Percentiles rank a stretch among this genome's conserved stretches.
Evolutionary conservation across 2,329 filamentous ascomycete species (phyloP).

Genomic region (Tolypocladium sp.): DNA sequence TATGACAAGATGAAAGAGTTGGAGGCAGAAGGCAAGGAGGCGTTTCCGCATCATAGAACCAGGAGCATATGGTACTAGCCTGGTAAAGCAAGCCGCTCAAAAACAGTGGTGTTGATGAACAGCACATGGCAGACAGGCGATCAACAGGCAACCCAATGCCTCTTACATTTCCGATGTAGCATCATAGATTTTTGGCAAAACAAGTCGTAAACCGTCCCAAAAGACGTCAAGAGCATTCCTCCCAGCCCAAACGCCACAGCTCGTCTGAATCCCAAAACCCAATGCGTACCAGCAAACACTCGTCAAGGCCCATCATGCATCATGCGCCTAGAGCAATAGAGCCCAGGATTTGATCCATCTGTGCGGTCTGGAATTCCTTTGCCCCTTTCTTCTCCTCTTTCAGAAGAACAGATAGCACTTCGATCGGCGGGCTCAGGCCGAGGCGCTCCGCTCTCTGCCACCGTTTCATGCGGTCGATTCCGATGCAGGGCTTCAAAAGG

Average conservation of each 20-base stretch:
- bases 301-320: conserved; percentile 1
- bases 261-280: conserved; percentile 5
- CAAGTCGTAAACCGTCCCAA: background rate
- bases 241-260: conserved; percentile 11
- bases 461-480: conserved; percentile 69
- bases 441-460: conserved; percentile 81
- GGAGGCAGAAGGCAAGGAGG: conserved; percentile 53
- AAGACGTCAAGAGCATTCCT: background rate
- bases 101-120: background rate
- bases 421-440: conserved; percentile 79
- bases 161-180: background rate
- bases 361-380: conserved; percentile 51
- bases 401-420: conserved; percentile 78
- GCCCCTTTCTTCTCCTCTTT: conserved; percentile 55
- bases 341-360: conserved; percentile 61
- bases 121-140: background rate
- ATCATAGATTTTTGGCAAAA: background rate
- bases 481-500: conserved; percentile 67
- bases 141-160: background rate
- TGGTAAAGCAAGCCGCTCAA: background rate
- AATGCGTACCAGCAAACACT: conserved; percentile 1
- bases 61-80: conserved; percentile 86
- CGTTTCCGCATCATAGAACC: conserved; percentile 71
- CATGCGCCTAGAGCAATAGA: conserved; percentile 32
- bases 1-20: conserved; percentile 90